These are phyloP conservation scores for Aspergillus latus DNA, from an alignment of 2,329 filamentous ascomycete genomes.

Conservation along the genomic window DNA sequence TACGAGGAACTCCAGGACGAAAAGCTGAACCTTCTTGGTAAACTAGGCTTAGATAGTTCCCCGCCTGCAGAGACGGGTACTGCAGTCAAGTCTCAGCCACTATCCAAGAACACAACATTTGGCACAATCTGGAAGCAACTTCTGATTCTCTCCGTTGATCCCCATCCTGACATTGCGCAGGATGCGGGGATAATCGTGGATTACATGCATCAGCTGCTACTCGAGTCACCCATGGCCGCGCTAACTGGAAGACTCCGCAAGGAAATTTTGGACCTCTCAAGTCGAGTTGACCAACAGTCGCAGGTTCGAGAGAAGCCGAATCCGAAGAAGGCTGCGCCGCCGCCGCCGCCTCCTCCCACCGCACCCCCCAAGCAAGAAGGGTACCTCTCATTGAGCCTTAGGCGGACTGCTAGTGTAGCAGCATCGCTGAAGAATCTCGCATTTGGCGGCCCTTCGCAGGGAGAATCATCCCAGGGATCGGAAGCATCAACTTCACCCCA, in stretches of 20 bases:
- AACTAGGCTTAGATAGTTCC: conserved; percentile 42
- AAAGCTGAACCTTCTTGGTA: conserved; percentile 63
- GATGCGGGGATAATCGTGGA: conserved; percentile 85
- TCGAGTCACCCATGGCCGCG: conserved; percentile 72
- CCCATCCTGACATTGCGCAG: conserved; percentile 86
- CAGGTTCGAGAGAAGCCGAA: conserved; percentile 36
- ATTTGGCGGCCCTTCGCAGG: conserved; percentile 48
- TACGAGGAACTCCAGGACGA: conserved; percentile 90
- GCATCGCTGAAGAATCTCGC: conserved; percentile 63
- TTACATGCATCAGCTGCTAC: conserved; percentile 73
- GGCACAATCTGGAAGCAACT: conserved; percentile 93
- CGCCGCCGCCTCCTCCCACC: conserved; percentile 48
- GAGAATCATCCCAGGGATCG: conserved; percentile 29
- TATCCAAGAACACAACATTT: conserved; percentile 84
- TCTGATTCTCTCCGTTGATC: conserved; percentile 86
- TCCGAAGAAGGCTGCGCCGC: conserved; percentile 37
- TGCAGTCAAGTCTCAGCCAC: conserved; percentile 29
- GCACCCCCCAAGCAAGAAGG: conserved; percentile 57
- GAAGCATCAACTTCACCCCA: conserved; percentile 32
- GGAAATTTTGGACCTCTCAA: conserved; percentile 52
- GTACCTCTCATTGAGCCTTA: conserved; percentile 61
- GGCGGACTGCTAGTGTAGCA: conserved; percentile 64
- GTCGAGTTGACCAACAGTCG: conserved; percentile 40
- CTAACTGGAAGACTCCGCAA: conserved; percentile 71
- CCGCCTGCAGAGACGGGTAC: conserved; percentile 23